Base-by-base conservation (phyloP, 768 basidiomycete species). In the Tephrocybe sp. region DNA sequence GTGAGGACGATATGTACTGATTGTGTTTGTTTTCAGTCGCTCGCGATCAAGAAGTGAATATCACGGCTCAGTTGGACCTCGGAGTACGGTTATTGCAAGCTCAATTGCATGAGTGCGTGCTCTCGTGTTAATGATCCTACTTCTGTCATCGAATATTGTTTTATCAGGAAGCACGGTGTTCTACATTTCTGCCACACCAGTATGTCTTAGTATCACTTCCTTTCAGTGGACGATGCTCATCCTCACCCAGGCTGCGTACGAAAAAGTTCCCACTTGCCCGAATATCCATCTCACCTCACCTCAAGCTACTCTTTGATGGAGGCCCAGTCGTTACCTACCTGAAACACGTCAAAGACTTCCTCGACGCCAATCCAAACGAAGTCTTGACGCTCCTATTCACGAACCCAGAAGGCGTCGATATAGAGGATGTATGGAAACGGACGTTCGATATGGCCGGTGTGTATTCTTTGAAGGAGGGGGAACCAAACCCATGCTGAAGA, bases 161-260 rank as follows among this genome's bases (percentile, higher is more conserved):
- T n/a, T n/a, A n/a, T n/a, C 27, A 69, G 66, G 40, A 64, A 71
- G 30, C 63, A 74, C 45, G 74, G 70, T 4, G 71, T 68, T 2
- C 65, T 87, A 7, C 80, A 80, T 56, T 83, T 87, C 56, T 88
- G 86, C 60, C 86, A 87, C 61, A 82, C 83, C 2, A 79, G 74
- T 82, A 57, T 57, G 78, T 69, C 12, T n/a, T n/a, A n/a, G 15
- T 12, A 30, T 7, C 12, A 7, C 29, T 7, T 6, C 12, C 12
- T n/a, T 34, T 34, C 37, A 4, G 7, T 19, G 34, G 10, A 8
- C 19, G 7, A 19, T 38, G 21, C n/a, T 34, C 33, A 15, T n/a
- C n/a, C 4, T 15, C 11, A 15, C n/a, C 5, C 13, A 38, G 37
- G 37, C 37, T 38, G 37, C 16, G 37, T 38, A 38, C 18, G 37